Base-by-base conservation (phyloP, 768 basidiomycete genomes). In the Rhizopogon rudus region DNA sequence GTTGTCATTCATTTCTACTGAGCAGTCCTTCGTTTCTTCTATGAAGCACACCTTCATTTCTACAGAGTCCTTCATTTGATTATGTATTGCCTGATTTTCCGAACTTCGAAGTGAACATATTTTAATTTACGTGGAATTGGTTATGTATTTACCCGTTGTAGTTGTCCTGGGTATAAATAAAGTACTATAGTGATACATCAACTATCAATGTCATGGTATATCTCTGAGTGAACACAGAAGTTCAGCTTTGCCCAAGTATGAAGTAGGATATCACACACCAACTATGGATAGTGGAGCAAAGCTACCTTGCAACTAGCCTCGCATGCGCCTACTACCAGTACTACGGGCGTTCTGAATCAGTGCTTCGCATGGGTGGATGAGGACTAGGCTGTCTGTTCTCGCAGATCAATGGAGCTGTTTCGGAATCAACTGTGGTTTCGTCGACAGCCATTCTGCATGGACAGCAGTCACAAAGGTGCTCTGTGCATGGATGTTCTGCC, bases 301-400 rank as follows among this genome's bases (percentile, higher is more conserved):
- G 6, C 16, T 16, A 35, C 6, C 31, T 31, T 31, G 31, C 17
- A 48, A 22, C 45, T 12, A 17, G 45, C 2, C 31, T 7, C 31
- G n/a, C 17, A 29, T 2, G 14, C 9, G 48, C 20, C 33, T 16
- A 37, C 22, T 3, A 25, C 25, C 25, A 25, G 4, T 25, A 22
- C 22, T n/a, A 39, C 5, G 2, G 16, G 46, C 2, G 9, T 20
- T 37, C 35, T 37, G 35, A 37, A 37, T 13, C 14, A 20, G 40
- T 41, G 33, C 41, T 58, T 35, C 20, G 57, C 68, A 70, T 68
- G 16, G 67, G 61, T 3, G 68, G 46, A 5, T 68, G 66, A 4
- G 62, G 42, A 1, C 33, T 5, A 13, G 66, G 68, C 6, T 64
- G 67, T 31, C 54, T 56, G 28, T 60, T 58, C 51, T 59, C 54